Evolutionary conservation across 2,329 filamentous ascomycete genomes (phyloP).

Genomic region (Calcarisporium arbuscula): DNA sequence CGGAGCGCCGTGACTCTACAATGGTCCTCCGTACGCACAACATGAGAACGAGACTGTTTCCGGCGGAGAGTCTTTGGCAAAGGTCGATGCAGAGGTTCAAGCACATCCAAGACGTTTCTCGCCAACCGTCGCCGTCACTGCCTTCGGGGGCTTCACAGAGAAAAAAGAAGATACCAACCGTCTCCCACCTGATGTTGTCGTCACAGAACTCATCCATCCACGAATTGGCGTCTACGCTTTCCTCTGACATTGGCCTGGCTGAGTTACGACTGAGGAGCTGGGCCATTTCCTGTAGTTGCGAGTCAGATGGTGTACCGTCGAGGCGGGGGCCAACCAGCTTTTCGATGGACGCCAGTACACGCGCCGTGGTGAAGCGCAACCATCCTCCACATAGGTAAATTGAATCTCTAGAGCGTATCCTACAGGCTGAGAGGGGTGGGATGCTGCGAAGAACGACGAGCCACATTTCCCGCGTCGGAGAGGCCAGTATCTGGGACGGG

Average conservation of each 20-base stretch:
- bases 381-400: slow-evolving; percentile 15
- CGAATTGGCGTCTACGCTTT: slow-evolving; percentile 23
- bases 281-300: slow-evolving; percentile 29
- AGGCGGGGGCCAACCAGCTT: slow-evolving; percentile 21
- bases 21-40: slow-evolving; percentile 20
- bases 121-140: too few relatives aligned
- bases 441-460: slow-evolving; percentile 31
- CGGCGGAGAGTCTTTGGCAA: slow-evolving; percentile 17
- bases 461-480: slow-evolving; percentile 27
- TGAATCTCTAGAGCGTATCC: too few relatives aligned
- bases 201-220: slow-evolving; percentile 35
- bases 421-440: slow-evolving; percentile 17
- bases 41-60: slow-evolving; percentile 24
- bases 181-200: slow-evolving; percentile 35
- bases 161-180: slow-evolving; percentile 21
- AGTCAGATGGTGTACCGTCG: slow-evolving; percentile 13
- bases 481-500: slow-evolving; percentile 12
- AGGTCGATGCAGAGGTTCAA: slow-evolving; percentile 19
- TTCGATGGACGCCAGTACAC: slow-evolving; percentile 26
- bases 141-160: background rate
- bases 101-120: slow-evolving; percentile 9
- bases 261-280: slow-evolving; percentile 31
- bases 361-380: slow-evolving; percentile 20
- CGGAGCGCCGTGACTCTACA: slow-evolving; percentile 24
- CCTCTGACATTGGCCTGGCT: slow-evolving; percentile 25